A percentile compares a stretch with the other conserved stretches of the same genome.
phyloP scores from a whole-genome alignment of 495 filamentous ascomycete genomes.

The Aspergillus diversus region DNA sequence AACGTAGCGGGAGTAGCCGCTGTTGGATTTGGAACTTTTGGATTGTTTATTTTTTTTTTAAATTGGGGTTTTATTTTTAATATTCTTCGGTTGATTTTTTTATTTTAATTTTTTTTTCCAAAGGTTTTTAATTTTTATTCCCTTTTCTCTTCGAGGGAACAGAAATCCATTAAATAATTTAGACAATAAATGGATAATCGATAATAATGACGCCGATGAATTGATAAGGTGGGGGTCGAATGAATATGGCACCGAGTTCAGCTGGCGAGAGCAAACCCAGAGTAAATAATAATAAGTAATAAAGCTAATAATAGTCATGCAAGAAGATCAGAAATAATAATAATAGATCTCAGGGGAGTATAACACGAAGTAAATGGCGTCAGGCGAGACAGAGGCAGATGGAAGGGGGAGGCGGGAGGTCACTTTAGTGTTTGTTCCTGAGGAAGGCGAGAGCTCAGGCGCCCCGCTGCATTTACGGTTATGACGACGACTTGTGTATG shows the following conservation, averaged over 20 bases:
- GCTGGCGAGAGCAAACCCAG: background rate
- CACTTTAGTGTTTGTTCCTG: background rate
- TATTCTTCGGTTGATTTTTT: background rate
- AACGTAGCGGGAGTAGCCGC: slow-evolving; percentile 16
- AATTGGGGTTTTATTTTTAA: background rate
- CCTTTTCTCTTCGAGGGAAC: background rate
- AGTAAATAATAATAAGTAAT: background rate
- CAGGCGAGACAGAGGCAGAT: background rate
- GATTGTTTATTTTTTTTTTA: slow-evolving; percentile 9
- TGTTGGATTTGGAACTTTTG: slow-evolving; percentile 2
- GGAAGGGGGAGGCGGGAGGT: background rate
- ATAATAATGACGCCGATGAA: background rate
- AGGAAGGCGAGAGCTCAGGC: background rate
- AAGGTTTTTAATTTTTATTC: background rate
- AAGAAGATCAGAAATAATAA: background rate
- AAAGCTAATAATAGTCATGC: background rate
- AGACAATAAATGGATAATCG: slow-evolving; percentile 1
- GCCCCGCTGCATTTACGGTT: too few relatives aligned
- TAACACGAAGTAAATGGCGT: background rate
- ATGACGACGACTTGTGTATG: too few relatives aligned
- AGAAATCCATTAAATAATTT: background rate
- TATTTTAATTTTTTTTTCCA: background rate
- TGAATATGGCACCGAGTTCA: background rate
- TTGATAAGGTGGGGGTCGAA: slow-evolving; percentile 1
- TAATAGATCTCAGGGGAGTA: background rate